Evolutionary conservation across 305 asterid genomes (phyloP).

Genomic region (Fraxinus paxiana): DNA sequence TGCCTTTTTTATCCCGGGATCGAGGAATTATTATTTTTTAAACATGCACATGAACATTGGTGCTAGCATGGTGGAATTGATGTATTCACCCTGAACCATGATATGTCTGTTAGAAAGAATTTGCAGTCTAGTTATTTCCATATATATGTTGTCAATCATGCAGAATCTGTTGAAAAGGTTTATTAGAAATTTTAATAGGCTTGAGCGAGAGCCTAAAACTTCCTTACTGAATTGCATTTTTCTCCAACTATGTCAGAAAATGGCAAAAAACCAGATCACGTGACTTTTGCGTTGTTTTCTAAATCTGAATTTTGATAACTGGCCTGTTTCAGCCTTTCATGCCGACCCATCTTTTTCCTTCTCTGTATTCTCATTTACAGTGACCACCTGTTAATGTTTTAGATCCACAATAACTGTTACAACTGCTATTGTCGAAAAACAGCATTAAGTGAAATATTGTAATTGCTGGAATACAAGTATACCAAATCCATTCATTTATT

Average conservation of each 20-base stretch:
- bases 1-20: constrained; percentile 16
- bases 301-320: constrained; percentile 7
- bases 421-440: constrained; percentile 4
- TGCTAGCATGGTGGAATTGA: not conserved
- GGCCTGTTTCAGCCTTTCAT: constrained; percentile 2
- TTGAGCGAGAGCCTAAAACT: not conserved
- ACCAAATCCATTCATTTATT: not conserved
- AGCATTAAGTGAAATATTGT: not conserved
- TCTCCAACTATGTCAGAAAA: not conserved
- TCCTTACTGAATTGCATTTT: not conserved
- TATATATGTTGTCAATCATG: not conserved
- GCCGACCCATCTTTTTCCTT: not conserved
- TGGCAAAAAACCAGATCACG: not conserved
- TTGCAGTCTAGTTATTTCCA: not conserved
- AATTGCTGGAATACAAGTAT: not conserved
- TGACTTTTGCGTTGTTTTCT: not conserved
- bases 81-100: not conserved
- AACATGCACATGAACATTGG: not conserved
- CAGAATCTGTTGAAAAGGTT: not conserved
- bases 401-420: constrained; percentile 11
- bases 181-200: not conserved
- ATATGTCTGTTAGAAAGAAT: not conserved
- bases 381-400: constrained; percentile 3
- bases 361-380: constrained; percentile 1
- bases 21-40: not conserved